phyloP scores from a whole-genome alignment of 768 basidiomycete genomes.

The Boletus coccyginus region DNA sequence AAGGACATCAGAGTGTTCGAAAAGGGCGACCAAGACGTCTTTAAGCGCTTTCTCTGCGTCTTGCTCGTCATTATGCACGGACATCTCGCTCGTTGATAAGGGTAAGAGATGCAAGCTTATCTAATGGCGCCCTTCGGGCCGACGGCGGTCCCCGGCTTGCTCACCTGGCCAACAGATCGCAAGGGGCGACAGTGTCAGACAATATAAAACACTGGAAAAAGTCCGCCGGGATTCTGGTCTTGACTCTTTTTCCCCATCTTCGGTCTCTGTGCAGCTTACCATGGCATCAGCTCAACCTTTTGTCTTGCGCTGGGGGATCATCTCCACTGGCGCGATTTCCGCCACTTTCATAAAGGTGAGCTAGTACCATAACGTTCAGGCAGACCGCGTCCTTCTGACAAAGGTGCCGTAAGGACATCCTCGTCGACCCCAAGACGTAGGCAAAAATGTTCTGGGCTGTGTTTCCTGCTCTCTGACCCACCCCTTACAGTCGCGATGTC shows the following conservation, averaged over 20 bases:
- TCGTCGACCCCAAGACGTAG: conserved; percentile 73
- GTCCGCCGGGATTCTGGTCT: neutral
- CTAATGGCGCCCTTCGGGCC: conserved; percentile 8
- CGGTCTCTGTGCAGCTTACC: neutral
- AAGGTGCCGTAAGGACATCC: conserved; percentile 53
- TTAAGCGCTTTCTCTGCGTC: conserved; percentile 25
- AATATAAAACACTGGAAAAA: conserved; percentile 5
- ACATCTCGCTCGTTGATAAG: neutral
- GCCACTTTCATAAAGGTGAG: conserved; percentile 62
- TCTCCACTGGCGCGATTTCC: conserved; percentile 79
- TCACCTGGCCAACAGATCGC: conserved; percentile 5
- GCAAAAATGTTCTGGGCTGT: conserved; percentile 21
- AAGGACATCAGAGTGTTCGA: conserved; percentile 69
- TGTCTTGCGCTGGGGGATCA: conserved; percentile 78
- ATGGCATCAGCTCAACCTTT: conserved; percentile 34
- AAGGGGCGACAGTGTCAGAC: neutral
- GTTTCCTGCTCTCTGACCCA: neutral
- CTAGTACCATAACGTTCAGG: neutral
- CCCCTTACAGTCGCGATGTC: conserved; percentile 51
- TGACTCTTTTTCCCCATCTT: neutral
- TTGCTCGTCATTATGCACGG: neutral
- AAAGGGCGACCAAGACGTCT: conserved; percentile 42
- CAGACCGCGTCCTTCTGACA: neutral
- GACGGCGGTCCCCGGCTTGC: neutral
- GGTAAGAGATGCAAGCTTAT: conserved; percentile 6